These are phyloP conservation scores for Fallopia convolvulus DNA, from an alignment of 148 eudicot species.

Conservation along the genomic window DNA sequence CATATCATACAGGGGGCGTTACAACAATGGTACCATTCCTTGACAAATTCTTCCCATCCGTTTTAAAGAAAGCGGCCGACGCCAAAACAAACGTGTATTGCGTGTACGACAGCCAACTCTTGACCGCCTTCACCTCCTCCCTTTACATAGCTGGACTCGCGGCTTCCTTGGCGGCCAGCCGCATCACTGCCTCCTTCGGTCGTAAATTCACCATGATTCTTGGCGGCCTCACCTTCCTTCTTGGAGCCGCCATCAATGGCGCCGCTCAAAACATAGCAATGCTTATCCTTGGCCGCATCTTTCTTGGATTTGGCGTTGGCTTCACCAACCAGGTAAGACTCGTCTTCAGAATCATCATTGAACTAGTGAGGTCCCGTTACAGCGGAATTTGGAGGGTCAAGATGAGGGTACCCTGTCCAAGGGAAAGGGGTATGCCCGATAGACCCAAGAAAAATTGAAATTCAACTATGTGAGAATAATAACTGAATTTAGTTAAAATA, in stretches of 20 bases:
- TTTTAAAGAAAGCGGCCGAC: constrained; percentile 27
- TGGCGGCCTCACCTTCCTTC: constrained; percentile 45
- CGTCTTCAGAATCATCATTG: no score
- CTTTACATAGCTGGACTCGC: constrained; percentile 49
- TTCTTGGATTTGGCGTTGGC: constrained; percentile 57
- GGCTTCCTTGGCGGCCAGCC: constrained; percentile 39
- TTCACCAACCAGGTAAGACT: constrained; percentile 48
- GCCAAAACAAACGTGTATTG: constrained; percentile 47
- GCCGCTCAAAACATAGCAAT: constrained; percentile 39
- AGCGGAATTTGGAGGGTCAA: no score
- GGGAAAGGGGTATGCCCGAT: no score
- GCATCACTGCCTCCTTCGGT: constrained; percentile 31
- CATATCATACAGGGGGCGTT: constrained; percentile 36
- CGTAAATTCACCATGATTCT: constrained; percentile 44
- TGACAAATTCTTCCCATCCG: constrained; percentile 45
- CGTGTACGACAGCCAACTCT: constrained; percentile 38
- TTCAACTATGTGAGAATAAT: no score
- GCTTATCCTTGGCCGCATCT: constrained; percentile 50
- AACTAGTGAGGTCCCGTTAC: no score
- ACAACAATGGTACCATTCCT: constrained; percentile 58
- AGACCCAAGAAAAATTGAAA: no score
- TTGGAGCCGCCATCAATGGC: constrained; percentile 47
- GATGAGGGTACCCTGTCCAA: no score
- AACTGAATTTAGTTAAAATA: no score
- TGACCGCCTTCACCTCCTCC: constrained; percentile 55